A percentile compares a stretch with the other conserved stretches of the same genome.
These are phyloP conservation scores for Schizochytrium sp. DNA, from an alignment of 108 stramenopile species.

Conservation along the genomic window DNA sequence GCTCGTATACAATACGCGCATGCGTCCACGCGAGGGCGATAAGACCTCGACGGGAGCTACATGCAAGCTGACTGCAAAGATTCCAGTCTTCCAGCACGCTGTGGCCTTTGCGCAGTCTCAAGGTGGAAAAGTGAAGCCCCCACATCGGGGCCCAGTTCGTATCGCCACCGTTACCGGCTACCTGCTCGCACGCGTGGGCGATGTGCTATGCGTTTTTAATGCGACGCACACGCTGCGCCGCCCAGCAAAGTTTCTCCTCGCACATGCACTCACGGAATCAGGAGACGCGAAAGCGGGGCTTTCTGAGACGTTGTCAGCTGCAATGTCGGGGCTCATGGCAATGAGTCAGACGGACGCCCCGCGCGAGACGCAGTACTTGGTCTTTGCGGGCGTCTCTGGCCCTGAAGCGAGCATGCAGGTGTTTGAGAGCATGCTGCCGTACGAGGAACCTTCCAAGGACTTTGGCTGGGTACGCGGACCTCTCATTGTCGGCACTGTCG, in stretches of 20 bases:
- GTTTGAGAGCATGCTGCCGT: background rate
- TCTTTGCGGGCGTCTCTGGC: background rate
- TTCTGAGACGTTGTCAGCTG: background rate
- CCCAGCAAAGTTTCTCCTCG: background rate
- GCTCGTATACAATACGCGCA: background rate
- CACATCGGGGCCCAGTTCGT: background rate
- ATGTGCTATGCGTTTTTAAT: background rate
- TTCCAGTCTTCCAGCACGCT: background rate
- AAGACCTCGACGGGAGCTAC: background rate
- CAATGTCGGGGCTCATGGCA: background rate
- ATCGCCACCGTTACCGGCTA: slow-evolving; percentile 3
- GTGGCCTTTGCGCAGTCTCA: background rate
- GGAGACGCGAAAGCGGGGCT: background rate
- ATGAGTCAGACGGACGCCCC: background rate
- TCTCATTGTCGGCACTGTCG: background rate
- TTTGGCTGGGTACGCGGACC: background rate
- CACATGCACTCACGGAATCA: background rate
- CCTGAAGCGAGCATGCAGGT: background rate
- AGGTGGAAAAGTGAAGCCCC: background rate
- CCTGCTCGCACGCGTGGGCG: background rate
- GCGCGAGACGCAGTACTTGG: background rate
- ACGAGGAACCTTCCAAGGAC: background rate
- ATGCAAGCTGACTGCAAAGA: background rate
- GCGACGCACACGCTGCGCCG: background rate
- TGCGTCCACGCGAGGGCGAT: background rate